Percentiles rank a stretch among this genome's conserved stretches.
These are phyloP conservation scores for Tricholoma flavovirens DNA, from an alignment of 768 basidiomycete species.

Conservation along the genomic window DNA sequence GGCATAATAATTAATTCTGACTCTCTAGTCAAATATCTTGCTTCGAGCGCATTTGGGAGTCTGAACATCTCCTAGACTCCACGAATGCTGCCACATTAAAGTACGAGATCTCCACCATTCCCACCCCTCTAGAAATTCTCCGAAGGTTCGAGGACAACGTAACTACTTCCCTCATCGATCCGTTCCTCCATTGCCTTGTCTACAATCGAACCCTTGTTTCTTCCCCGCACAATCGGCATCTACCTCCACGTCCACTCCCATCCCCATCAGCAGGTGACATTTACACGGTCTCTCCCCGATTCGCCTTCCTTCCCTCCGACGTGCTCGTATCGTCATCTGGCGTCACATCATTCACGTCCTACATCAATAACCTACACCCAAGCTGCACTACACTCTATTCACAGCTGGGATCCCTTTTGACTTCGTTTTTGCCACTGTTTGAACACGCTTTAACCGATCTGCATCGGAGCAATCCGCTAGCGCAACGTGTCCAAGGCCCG, in stretches of 20 bases:
- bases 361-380: constrained; percentile 51
- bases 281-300: constrained; percentile 36
- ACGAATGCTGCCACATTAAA: constrained; percentile 12
- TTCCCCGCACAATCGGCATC: constrained; percentile 15
- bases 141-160: constrained; percentile 14
- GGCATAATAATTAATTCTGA: not conserved
- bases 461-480: constrained; percentile 41
- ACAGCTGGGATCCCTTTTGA: constrained; percentile 28
- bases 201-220: constrained; percentile 35
- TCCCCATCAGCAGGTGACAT: constrained; percentile 25
- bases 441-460: constrained; percentile 49
- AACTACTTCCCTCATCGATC: constrained; percentile 33
- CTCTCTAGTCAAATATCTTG: constrained; percentile 45
- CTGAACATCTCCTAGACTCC: constrained; percentile 20
- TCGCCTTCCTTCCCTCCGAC: constrained; percentile 41
- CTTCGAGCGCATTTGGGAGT: constrained; percentile 53
- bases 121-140: constrained; percentile 1
- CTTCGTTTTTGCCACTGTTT: constrained; percentile 40
- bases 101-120: constrained; percentile 19
- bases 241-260: constrained; percentile 20
- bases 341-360: constrained; percentile 32
- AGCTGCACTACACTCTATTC: constrained; percentile 23
- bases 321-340: constrained; percentile 29
- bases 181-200: constrained; percentile 31
- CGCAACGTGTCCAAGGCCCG: constrained; percentile 35